These are phyloP conservation scores for Aspergillus heteromorphus DNA, from an alignment of 495 filamentous ascomycete genomes.

Conservation along the genomic window DNA sequence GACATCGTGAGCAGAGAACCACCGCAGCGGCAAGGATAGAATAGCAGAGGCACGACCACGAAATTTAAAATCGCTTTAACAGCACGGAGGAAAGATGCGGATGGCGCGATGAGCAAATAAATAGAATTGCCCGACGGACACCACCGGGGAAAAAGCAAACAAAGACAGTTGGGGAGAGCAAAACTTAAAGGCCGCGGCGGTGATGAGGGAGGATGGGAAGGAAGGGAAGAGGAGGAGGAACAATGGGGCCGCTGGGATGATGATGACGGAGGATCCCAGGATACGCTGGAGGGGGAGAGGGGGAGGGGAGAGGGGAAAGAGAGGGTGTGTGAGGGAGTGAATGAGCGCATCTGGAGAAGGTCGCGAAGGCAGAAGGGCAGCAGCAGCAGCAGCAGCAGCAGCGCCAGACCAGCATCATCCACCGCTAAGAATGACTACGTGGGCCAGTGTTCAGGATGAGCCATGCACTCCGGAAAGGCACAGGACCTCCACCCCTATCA, in stretches of 20 bases:
- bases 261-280: not conserved
- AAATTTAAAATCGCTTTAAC: not conserved
- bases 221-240: conserved; percentile 2
- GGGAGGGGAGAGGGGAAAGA: not conserved
- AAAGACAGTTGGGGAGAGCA: not conserved
- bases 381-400: not conserved
- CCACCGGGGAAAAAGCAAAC: conserved; percentile 7
- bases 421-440: conserved; percentile 13
- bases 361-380: conserved; percentile 1
- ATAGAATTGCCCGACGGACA: conserved; percentile 5
- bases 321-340: conserved; percentile 1
- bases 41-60: not conserved
- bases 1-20: conserved; percentile 32
- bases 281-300: not conserved
- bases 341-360: not conserved
- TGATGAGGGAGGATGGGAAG: not conserved
- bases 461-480: conserved; percentile 34
- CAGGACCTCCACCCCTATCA: conserved; percentile 27
- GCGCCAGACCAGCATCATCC: not conserved
- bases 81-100: not conserved
- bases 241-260: not conserved
- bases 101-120: conserved; percentile 5
- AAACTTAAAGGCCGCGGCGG: not conserved
- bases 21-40: not conserved
- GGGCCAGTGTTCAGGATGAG: conserved; percentile 15